Conservation (phyloP, 2,329 filamentous ascomycete species). For the Calcarisporium arbuscula region DNA sequence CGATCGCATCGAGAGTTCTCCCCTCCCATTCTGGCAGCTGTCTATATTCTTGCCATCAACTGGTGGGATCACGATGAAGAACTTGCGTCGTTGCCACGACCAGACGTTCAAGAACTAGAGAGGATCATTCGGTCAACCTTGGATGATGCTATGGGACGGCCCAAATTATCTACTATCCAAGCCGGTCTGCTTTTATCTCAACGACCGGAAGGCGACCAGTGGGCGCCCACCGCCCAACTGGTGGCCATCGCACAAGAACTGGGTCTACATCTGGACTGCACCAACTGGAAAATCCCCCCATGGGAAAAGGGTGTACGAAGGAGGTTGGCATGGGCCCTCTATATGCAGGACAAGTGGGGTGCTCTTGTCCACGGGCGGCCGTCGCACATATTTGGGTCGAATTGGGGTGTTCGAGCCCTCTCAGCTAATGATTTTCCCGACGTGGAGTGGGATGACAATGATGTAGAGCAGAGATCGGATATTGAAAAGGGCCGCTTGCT, state of each 20-base stretch:
- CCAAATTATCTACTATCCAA: conserved; percentile 76
- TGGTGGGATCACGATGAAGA: conserved; percentile 76
- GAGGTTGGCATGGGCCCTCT: conserved; percentile 82
- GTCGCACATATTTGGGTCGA: conserved; percentile 61
- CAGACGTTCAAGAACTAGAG: conserved; percentile 69
- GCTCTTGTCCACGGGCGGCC: conserved; percentile 79
- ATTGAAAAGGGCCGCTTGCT: conserved; percentile 62
- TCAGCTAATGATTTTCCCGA: conserved; percentile 66
- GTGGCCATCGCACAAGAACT: conserved; percentile 84
- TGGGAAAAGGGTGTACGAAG: conserved; percentile 86
- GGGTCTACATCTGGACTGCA: conserved; percentile 82
- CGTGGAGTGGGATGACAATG: conserved; percentile 57
- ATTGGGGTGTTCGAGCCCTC: conserved; percentile 73
- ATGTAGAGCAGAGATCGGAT: conserved; percentile 56
- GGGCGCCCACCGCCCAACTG: conserved; percentile 79
- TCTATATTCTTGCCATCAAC: conserved; percentile 80
- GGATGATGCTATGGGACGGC: conserved; percentile 69
- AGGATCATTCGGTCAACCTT: conserved; percentile 66
- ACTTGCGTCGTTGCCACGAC: conserved; percentile 56
- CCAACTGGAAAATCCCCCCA: conserved; percentile 75
- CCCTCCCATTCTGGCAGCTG: conserved; percentile 68
- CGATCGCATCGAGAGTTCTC: conserved; percentile 68
- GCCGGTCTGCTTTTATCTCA: conserved; percentile 71
- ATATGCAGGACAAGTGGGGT: conserved; percentile 92
- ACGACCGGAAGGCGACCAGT: conserved; percentile 69